Evolutionary conservation across 2,329 filamentous ascomycete species (phyloP), one percentile per base, ranked within the genome.

Genomic region (Colletotrichum scovillei): DNA sequence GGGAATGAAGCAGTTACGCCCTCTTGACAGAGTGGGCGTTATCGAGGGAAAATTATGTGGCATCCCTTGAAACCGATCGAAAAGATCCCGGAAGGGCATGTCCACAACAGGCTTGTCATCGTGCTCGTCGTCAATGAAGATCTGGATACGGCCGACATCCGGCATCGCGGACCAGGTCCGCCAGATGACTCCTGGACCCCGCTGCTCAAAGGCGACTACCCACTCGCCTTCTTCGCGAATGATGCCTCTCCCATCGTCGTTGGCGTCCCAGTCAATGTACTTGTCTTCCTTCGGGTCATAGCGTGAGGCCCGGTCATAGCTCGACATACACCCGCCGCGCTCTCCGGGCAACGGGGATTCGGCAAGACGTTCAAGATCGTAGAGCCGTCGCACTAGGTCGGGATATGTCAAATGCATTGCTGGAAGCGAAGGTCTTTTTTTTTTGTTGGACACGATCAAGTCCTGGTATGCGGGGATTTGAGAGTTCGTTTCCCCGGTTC

Each of bases 201-300:
- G 30, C 22, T 70, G 70, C 67, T 73, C 70, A 24, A 73, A 73
- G 46, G 70, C 70, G 22, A 73, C 70, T 3, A 53, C 22, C 70
- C 70, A 73, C 3, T 70, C 42, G 26, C 60, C 70, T 24, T 73
- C 70, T 38, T 73, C 55, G 7, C 70, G 70, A 9, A 73, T 70
- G 55, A 73, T 57, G 42, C 70, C 70, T 11, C 55, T 16, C 9
- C 70, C 70, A 26, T 73, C 70, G 26, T 73, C 70, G 19, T 73
- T 73, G 26, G 70, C 70, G 42, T 73, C 70, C 70, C 70, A 73
- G 67, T 73, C 67, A 2, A 73, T 70, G 60, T 73, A 73, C n/a
- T 55, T 60, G 55, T 69, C 70, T 12, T 57, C 42, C 1, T 73
- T 46, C 16, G 70, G 70, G 60, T 73, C 70, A 35, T 73, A 73